A percentile compares a stretch with the other conserved stretches of the same genome.
phyloP scores from a whole-genome alignment of 495 filamentous ascomycete species.

The Penicillium odoratum region DNA sequence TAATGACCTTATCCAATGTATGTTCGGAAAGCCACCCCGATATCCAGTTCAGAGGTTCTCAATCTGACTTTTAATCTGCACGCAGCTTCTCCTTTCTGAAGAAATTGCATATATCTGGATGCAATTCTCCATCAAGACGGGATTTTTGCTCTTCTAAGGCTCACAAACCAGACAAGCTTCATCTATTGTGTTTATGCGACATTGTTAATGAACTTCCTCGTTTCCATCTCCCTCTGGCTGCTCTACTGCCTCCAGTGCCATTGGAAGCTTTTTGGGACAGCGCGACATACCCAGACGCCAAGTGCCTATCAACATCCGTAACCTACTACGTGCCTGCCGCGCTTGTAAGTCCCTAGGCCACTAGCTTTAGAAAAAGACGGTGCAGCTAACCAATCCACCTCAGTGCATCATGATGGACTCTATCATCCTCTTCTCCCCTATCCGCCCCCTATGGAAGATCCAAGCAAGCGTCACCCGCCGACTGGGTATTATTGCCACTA shows the following conservation, averaged over 20 bases:
- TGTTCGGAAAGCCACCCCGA: background rate
- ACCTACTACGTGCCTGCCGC: constrained; percentile 2
- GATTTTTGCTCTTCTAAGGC: constrained; percentile 2
- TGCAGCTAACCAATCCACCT: background rate
- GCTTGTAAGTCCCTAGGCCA: background rate
- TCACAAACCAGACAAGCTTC: background rate
- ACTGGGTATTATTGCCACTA: background rate
- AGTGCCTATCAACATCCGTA: background rate
- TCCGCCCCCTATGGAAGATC: background rate
- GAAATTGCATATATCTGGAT: background rate
- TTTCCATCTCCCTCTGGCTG: background rate
- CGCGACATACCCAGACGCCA: background rate
- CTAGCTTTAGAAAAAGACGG: background rate
- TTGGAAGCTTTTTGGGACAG: background rate
- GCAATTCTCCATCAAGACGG: constrained; percentile 4
- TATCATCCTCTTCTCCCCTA: background rate
- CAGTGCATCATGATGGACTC: background rate
- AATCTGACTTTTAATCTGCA: no score
- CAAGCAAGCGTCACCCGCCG: constrained; percentile 1
- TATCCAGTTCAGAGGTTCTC: no score
- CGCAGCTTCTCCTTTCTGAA: background rate
- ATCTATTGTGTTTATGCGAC: background rate
- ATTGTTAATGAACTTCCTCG: background rate
- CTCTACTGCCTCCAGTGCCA: background rate
- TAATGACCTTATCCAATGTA: background rate